Evolutionary conservation across 2,329 filamentous ascomycete genomes (phyloP).

Genomic region (Sporothrix variecibatus): DNA sequence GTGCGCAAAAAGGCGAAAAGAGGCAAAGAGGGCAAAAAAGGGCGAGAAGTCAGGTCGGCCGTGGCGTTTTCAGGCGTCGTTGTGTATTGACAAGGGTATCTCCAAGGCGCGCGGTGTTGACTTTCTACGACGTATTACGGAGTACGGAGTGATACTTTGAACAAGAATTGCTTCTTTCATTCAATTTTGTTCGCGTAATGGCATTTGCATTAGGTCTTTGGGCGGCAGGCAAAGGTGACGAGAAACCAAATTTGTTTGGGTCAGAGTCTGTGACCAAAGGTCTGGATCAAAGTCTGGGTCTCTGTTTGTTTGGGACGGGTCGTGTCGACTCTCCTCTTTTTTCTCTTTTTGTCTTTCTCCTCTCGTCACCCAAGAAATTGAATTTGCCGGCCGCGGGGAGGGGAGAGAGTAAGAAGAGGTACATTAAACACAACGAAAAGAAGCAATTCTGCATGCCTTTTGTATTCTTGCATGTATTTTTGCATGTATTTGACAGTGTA

Average conservation of each 20-base stretch:
- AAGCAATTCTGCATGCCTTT: not conserved
- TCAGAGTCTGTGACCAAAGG: too few relatives aligned
- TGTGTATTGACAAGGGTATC: not conserved
- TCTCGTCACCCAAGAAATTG: not conserved
- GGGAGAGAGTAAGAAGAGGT: not conserved
- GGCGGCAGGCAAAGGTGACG: not conserved
- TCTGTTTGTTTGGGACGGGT: not conserved
- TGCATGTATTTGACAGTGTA: too few relatives aligned
- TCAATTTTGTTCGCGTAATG: slow-evolving; percentile 6
- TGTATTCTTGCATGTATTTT: too few relatives aligned
- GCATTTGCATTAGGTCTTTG: not conserved
- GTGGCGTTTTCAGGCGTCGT: not conserved
- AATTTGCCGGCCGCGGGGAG: slow-evolving; percentile 13
- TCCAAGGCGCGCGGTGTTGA: not conserved
- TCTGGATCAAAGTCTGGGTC: not conserved
- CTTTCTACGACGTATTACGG: too few relatives aligned
- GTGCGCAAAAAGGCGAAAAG: not conserved
- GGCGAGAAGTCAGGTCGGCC: not conserved
- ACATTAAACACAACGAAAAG: not conserved
- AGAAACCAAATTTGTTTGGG: too few relatives aligned
- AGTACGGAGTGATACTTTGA: not conserved
- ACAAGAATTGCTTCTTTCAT: too few relatives aligned
- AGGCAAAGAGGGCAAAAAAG: not conserved
- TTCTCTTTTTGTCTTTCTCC: not conserved
- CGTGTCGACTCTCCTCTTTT: not conserved